Percentiles rank a stretch among this genome's conserved stretches.
These are phyloP conservation scores for Fusarium sp. DNA, from an alignment of 2,329 filamentous ascomycete genomes.

Conservation along the genomic window DNA sequence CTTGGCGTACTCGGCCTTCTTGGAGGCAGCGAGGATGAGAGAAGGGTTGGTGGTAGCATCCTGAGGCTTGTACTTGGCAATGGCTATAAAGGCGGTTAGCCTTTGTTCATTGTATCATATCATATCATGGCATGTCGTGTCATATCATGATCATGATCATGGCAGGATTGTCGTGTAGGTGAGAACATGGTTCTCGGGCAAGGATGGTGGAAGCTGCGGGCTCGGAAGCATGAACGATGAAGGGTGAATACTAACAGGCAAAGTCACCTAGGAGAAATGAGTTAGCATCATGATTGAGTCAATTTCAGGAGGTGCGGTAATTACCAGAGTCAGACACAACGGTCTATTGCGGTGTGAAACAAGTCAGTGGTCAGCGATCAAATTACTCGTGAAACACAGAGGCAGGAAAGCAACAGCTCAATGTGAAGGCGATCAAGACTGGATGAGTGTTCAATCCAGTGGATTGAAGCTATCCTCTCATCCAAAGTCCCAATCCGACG, in stretches of 20 bases:
- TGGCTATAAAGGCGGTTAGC: conserved; percentile 69
- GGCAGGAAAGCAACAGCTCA: not conserved
- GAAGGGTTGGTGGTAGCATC: conserved; percentile 99
- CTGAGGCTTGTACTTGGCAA: conserved; percentile 99
- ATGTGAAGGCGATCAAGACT: conserved; percentile 1
- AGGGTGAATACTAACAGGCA: conserved; percentile 69
- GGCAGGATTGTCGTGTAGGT: conserved; percentile 9
- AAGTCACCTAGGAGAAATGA: conserved; percentile 71
- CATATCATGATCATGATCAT: conserved; percentile 25
- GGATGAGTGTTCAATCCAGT: conserved; percentile 1
- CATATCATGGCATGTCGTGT: conserved; percentile 22
- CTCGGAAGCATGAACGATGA: conserved; percentile 12
- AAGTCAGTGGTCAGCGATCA: conserved; percentile 41
- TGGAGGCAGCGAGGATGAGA: conserved; percentile 96
- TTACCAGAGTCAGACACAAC: conserved; percentile 98
- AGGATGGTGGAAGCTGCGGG: conserved; percentile 10
- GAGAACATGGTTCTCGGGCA: conserved; percentile 1
- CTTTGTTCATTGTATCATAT: conserved; percentile 22
- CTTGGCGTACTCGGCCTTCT: conserved; percentile 96
- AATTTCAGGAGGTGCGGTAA: conserved; percentile 47
- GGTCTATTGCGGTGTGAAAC: conserved; percentile 64
- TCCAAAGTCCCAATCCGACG: conserved; percentile 11
- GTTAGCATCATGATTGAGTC: conserved; percentile 46
- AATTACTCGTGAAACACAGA: conserved; percentile 9
- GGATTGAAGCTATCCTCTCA: conserved; percentile 2